Base-by-base conservation (phyloP, 2,329 filamentous ascomycete species). In the Xylogone sp. region DNA sequence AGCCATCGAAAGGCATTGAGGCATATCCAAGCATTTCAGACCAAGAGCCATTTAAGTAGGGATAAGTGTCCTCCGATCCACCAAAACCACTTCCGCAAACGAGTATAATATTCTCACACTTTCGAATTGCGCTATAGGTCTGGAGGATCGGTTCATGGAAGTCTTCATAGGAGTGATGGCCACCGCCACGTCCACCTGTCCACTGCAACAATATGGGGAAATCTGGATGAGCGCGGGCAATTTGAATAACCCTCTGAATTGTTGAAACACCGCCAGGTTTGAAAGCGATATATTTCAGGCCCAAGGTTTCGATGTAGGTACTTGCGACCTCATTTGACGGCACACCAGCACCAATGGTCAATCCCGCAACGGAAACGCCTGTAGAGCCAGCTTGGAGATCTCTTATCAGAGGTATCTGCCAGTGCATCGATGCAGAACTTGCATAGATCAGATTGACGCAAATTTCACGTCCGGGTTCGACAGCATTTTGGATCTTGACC, bases 131-230 rank as follows among this genome's bases (percentile, higher is more conserved):
- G 60, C 83, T 81, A 68, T 96, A 96, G 87, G 93, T 93, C 62
- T 88, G 83, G 4, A 96, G 74, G 42, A 96, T 84, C 2, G 90
- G 91, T 62, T 90, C 83, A 68, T 96, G 90, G 78, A 96, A 96
- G 66, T 96, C 91, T 68, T 96, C 91, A 56, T 84, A 95, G 1
- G 90, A 95, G 74, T 96, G 91, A 67, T 96, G 91, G 51, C 91
- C 91, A 73, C 91, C 91, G 56, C 89, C 90, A 70, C 91, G 86
- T 43, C 91, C 91, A 66, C 91, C 91, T 50, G 91, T 96, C 91
- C 91, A 96, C 72, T 96, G 91, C 53, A 96, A 75, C 50, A 95
- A 82, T 48, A 96, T 81, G 13, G 91, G 90, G 76, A 96, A 96
- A 21, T 81, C 84, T 1, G 90, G 90, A 69, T 96, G 91, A 16